phyloP scores from a whole-genome alignment of 2,329 filamentous ascomycete genomes.

The Aspergillus neotritici region DNA sequence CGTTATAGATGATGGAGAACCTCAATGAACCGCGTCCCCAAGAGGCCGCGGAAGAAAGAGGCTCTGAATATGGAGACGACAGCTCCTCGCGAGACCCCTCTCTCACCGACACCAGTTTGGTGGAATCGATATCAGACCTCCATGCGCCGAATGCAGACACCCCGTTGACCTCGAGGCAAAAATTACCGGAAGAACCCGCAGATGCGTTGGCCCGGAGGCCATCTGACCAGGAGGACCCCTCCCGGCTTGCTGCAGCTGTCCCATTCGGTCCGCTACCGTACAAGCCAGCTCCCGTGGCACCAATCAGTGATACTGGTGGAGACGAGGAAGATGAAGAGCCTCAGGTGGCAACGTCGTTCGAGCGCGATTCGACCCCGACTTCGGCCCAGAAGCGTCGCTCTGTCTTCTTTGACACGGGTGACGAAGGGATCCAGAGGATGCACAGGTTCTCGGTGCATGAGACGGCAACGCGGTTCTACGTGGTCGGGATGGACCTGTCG shows the following conservation, averaged over 20 bases:
- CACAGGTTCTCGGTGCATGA: conserved; percentile 98
- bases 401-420: conserved; percentile 32
- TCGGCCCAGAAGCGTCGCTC: conserved; percentile 35
- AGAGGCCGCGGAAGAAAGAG: conserved; percentile 20
- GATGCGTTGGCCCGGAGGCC: conserved; percentile 8
- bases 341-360: conserved; percentile 40
- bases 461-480: conserved; percentile 86
- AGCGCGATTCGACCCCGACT: conserved; percentile 37
- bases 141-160: conserved; percentile 6
- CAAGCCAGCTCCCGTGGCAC: conserved; percentile 27
- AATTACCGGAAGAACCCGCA: conserved; percentile 10
- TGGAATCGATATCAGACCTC: conserved; percentile 9
- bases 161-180: conserved; percentile 12
- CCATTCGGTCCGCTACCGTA: conserved; percentile 26
- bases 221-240: conserved; percentile 15
- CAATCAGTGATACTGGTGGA: conserved; percentile 26
- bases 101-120: conserved; percentile 11
- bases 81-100: conserved; percentile 17
- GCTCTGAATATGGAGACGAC: conserved; percentile 12
- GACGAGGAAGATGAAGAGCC: conserved; percentile 43
- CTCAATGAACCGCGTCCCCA: conserved; percentile 31
- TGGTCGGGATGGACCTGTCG: conserved; percentile 85
- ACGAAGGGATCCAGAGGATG: conserved; percentile 59
- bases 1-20: conserved; percentile 31
- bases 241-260: conserved; percentile 11